Evolutionary conservation across 1,284 basidiomycete genomes (phyloP), one percentile per base, ranked within the genome.

Genomic region (Ustilago tritici): DNA sequence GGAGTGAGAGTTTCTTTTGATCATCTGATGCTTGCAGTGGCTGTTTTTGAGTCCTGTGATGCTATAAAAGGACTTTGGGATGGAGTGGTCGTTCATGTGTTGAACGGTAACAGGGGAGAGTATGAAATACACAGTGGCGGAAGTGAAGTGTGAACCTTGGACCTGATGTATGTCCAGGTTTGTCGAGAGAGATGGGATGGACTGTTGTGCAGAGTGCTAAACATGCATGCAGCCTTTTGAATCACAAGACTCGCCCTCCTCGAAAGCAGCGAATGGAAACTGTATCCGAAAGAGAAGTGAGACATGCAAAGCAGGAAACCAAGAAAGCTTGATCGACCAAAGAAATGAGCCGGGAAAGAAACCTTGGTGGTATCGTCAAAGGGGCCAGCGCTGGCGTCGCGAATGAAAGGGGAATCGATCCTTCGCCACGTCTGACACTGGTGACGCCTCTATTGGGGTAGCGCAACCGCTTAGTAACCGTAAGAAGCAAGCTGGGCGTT

Each of bases 401-500:
- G 8, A 12, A 23, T 60, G 58, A 15, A 40, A 8, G 34, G 19
- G 14, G 11, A 19, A 46, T 9, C 43, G 19, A 46, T 19, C 43
- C 10, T 6, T 6, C 43, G 19, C 43, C 7, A n/a, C 8, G 40
- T 7, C 61, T 41, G 36, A 40, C 36, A 23, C 43, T 54, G 58
- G 54, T 28, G 40, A 23, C 36, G 56, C 57, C 54, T 52, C 53
- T 56, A 61, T n/a, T 56, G 31, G 19, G 10, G 41, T 32, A 36
- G 56, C 19, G 28, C 23, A 68, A 35, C 32, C 63, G 70, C 61
- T 80, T 81, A 84, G 80, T 82, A 76, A 55, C 82, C 82, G 76
- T 75, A 80, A 47, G 68, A 69, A 60, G 77, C 73, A 55, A 84
- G 80, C 78, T 82, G 59, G 74, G 72, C 41, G 81, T 84, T 80